Evolutionary conservation across 2,329 filamentous ascomycete species (phyloP), one percentile per base, ranked within the genome.

Genomic region (Pseudopithomyces maydicus): DNA sequence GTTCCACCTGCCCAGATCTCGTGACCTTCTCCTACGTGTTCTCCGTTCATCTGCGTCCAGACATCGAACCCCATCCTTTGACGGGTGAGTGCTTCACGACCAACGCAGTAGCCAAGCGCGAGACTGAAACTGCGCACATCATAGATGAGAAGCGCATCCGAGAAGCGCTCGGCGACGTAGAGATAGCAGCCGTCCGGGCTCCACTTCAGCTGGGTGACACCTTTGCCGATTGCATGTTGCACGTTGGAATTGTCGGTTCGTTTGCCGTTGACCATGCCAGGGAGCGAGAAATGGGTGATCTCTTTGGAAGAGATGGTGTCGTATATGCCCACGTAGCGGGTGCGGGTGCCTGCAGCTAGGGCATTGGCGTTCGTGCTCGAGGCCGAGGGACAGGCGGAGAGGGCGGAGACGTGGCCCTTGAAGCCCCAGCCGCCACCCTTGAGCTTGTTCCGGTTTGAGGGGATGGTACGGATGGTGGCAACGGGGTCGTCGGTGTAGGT

Each of bases 1-100:
- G 71, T 79, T 0, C 85, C 85, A 10, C 86, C 86, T 44, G 76
- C 80, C 85, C 85, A 88, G 19, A 88, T 72, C 64, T 87, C 83
- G 63, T 82, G 78, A 8, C 77, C 74, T 1, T 54, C 19, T 54
- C 19, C 64, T 56, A 1, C 56, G 19, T 22, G 58, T 35, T 63
- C 59, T 11, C 70, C 74, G 23, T 67, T 65, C 3, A 19, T 71
- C 44, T 50, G 72, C 45, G 58, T 71, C 58, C 77, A 75, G 5
- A 88, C 64, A 68, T 87, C 84, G 26, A 86, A 77, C 2, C 81
- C 80, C 55, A 88, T 68, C n/a, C 80, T 78, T 72, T 88, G 84
- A 47, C 82, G 83, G 1, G 84, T 85, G 7, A 72, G 35, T 6
- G 79, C 80, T 3, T 71, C 67, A 4, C 81, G 57, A 0, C 79